phyloP scores from a whole-genome alignment of 2,329 filamentous ascomycete species.

The Thelonectria rubi region DNA sequence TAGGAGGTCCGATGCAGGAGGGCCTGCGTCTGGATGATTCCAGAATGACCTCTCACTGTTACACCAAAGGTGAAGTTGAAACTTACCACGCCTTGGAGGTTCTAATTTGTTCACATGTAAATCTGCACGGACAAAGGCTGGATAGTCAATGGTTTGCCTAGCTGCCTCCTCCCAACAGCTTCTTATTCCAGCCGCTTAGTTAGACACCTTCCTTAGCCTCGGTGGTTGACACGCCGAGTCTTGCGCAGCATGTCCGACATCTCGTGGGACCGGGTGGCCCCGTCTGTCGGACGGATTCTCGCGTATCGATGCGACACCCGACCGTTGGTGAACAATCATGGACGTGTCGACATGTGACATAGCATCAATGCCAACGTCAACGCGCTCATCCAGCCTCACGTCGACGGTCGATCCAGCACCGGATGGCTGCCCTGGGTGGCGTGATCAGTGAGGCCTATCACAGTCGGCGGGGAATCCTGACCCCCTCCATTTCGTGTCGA shows the following conservation, averaged over 20 bases:
- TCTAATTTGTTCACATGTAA: background rate
- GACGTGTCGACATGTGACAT: slow-evolving; percentile 14
- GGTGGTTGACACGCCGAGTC: no score
- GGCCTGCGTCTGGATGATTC: slow-evolving; percentile 9
- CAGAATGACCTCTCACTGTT: slow-evolving; percentile 3
- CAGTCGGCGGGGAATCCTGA: background rate
- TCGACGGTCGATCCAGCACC: background rate
- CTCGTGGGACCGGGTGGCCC: background rate
- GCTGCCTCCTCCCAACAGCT: no score
- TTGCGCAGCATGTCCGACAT: background rate
- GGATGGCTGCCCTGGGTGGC: background rate
- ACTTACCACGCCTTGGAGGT: background rate
- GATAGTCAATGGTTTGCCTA: background rate
- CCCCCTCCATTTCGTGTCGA: background rate
- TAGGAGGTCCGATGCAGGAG: background rate
- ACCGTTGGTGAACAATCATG: background rate
- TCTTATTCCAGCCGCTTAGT: no score
- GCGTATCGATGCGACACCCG: slow-evolving; percentile 25
- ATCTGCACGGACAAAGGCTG: background rate
- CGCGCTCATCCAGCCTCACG: slow-evolving; percentile 6
- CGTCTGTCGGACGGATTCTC: slow-evolving; percentile 8
- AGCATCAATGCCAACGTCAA: slow-evolving; percentile 16
- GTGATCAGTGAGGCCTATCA: slow-evolving; percentile 6
- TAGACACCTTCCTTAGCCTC: no score
- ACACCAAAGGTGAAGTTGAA: background rate